A percentile compares a stretch with the other conserved stretches of the same genome.
Evolutionary conservation across 805 yeast species (phyloP).

Genomic region (Lipomyces chichibuensis): DNA sequence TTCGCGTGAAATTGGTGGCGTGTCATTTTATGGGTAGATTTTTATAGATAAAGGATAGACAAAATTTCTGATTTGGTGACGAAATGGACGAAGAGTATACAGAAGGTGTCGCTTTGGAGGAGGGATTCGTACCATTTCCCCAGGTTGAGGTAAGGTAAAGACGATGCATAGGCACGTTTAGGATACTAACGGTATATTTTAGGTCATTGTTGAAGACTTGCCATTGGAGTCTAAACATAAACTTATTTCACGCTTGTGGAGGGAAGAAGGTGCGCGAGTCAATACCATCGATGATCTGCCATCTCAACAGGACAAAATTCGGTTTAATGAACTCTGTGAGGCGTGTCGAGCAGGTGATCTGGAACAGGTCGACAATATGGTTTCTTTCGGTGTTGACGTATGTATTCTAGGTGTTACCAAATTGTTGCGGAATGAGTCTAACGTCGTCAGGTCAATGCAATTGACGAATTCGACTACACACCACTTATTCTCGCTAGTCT

Average conservation of each 20-base stretch:
- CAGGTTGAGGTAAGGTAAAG: conserved; percentile 12
- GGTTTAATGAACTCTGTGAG: conserved; percentile 52
- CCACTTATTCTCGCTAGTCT: conserved; percentile 59
- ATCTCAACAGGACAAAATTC: conserved; percentile 13
- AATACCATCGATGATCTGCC: conserved; percentile 12
- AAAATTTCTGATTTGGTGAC: not conserved
- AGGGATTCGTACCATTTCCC: conserved; percentile 17
- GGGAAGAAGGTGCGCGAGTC: conserved; percentile 18
- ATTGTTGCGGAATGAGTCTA: conserved; percentile 33
- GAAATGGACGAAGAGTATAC: conserved; percentile 5
- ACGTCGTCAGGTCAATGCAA: conserved; percentile 48
- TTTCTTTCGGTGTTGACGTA: conserved; percentile 56
- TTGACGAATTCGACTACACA: conserved; percentile 74
- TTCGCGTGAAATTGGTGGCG: not conserved
- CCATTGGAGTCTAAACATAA: conserved; percentile 29
- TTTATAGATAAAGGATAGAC: not conserved
- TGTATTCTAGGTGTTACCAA: conserved; percentile 15
- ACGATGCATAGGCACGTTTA: not conserved
- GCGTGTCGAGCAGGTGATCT: conserved; percentile 74
- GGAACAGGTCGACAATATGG: conserved; percentile 61
- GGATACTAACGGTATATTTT: not conserved
- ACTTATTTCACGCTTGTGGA: conserved; percentile 23
- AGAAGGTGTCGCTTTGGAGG: conserved; percentile 7
- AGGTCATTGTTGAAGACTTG: conserved; percentile 22
- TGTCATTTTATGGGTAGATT: not conserved